phyloP scores from a whole-genome alignment of 208 protist species.

The Trypanosoma mega region DNA sequence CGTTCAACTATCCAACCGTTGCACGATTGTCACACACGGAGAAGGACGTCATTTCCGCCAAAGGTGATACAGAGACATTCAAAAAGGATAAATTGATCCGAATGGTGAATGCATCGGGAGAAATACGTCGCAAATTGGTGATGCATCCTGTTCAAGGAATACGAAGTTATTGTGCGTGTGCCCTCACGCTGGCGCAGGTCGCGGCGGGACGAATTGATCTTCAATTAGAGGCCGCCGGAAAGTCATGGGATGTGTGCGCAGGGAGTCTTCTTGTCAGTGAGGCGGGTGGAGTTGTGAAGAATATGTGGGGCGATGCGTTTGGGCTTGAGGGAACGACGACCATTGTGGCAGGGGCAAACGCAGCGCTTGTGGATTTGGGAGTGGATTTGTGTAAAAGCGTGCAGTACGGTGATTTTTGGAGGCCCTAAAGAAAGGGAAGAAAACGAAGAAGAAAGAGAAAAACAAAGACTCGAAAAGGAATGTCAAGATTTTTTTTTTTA shows the following conservation, averaged over 20 bases:
- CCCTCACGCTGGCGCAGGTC: constrained; percentile 44
- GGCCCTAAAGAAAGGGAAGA: no score
- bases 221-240: constrained; percentile 57
- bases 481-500: no score
- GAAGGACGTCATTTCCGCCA: constrained; percentile 10
- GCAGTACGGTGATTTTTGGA: constrained; percentile 44
- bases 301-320: constrained; percentile 51
- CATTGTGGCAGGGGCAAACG: constrained; percentile 48
- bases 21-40: constrained; percentile 26
- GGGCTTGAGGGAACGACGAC: constrained; percentile 50
- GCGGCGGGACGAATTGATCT: constrained; percentile 60
- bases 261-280: constrained; percentile 67
- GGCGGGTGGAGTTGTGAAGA: constrained; percentile 58
- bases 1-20: constrained; percentile 45
- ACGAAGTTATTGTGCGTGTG: constrained; percentile 46
- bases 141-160: constrained; percentile 33
- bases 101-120: constrained; percentile 35
- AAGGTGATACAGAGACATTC: constrained; percentile 8
- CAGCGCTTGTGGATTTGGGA: constrained; percentile 28
- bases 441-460: no score
- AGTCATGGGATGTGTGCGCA: constrained; percentile 65
- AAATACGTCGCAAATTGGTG: constrained; percentile 33
- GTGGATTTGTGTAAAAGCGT: constrained; percentile 31
- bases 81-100: constrained; percentile 27
- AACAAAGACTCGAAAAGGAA: no score